Percentiles rank a stretch among this genome's conserved stretches.
Evolutionary conservation across 768 basidiomycete species (phyloP).

Genomic region (Trametes punicea): DNA sequence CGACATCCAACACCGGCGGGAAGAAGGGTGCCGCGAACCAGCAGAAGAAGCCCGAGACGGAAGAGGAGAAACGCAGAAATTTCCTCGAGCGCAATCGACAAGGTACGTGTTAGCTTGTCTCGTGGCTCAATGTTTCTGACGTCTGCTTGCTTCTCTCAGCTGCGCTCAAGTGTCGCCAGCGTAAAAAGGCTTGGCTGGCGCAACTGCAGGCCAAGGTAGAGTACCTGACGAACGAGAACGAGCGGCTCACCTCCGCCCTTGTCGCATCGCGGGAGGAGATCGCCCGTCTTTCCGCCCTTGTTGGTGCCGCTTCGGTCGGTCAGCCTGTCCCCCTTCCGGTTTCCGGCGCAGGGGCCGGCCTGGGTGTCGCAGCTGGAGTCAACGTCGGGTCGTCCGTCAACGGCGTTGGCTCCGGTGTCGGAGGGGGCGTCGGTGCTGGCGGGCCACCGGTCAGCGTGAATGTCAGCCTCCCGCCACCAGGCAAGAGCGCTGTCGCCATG

Average conservation of each 20-base stretch:
- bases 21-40: slow-evolving; percentile 30
- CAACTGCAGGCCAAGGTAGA: slow-evolving; percentile 94
- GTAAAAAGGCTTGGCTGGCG: slow-evolving; percentile 97
- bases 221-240: slow-evolving; percentile 89
- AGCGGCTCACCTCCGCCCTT: slow-evolving; percentile 83
- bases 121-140: slow-evolving; percentile 2
- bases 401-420: slow-evolving; percentile 25
- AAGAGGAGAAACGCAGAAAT: slow-evolving; percentile 96
- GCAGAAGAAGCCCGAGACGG: slow-evolving; percentile 85
- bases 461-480: slow-evolving; percentile 34
- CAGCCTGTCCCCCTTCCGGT: slow-evolving; percentile 15
- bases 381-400: slow-evolving; percentile 23
- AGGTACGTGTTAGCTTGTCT: slow-evolving; percentile 50
- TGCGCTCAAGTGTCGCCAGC: slow-evolving; percentile 97
- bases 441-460: slow-evolving; percentile 39
- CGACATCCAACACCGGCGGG: slow-evolving; percentile 3
- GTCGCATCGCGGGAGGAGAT: slow-evolving; percentile 91
- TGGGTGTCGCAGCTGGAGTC: slow-evolving; percentile 28
- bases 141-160: slow-evolving; percentile 48
- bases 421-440: slow-evolving; percentile 25
- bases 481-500: slow-evolving; percentile 35
- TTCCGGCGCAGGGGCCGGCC: slow-evolving; percentile 24
- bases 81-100: slow-evolving; percentile 97
- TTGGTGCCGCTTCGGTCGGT: slow-evolving; percentile 61
- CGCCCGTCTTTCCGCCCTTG: slow-evolving; percentile 70